A percentile compares a stretch with the other conserved stretches of the same genome.
Conservation (phyloP, 805 yeast genomes). For the Nakazawaea wickerhamii region DNA sequence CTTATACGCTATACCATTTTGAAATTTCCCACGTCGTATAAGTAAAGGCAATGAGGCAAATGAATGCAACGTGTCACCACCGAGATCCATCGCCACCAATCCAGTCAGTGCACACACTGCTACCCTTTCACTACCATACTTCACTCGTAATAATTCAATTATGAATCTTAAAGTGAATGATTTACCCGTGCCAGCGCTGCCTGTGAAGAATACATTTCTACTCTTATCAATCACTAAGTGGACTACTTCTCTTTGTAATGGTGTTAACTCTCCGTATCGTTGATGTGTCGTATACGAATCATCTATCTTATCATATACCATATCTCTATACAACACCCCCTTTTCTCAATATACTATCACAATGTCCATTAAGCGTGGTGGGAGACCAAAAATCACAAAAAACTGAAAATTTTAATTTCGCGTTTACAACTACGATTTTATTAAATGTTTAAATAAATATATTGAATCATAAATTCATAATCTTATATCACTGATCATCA, state of each 20-base stretch:
- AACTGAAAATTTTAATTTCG: too few relatives aligned
- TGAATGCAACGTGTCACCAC: slow-evolving; percentile 82
- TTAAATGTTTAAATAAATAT: too few relatives aligned
- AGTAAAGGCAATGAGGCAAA: slow-evolving; percentile 64
- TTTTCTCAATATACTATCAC: too few relatives aligned
- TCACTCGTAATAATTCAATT: slow-evolving; percentile 43
- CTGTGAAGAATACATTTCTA: slow-evolving; percentile 65
- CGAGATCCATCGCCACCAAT: slow-evolving; percentile 88
- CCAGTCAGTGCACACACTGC: slow-evolving; percentile 97
- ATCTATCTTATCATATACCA: too few relatives aligned
- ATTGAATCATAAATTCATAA: slow-evolving; percentile 1
- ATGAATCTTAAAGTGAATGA: slow-evolving; percentile 62
- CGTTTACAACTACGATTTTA: too few relatives aligned
- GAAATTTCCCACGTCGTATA: slow-evolving; percentile 38
- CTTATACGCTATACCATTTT: slow-evolving; percentile 31
- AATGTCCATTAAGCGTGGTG: too few relatives aligned
- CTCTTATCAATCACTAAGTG: slow-evolving; percentile 45
- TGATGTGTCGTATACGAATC: neutral
- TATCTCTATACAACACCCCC: too few relatives aligned
- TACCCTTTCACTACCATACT: slow-evolving; percentile 44
- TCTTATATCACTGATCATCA: too few relatives aligned
- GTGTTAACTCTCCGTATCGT: neutral
- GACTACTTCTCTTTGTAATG: slow-evolving; percentile 37
- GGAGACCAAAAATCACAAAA: too few relatives aligned
- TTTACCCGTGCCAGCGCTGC: slow-evolving; percentile 86